Conservation (phyloP, 2,329 filamentous ascomycete species). For the Fragosphaeria purpurea region DNA sequence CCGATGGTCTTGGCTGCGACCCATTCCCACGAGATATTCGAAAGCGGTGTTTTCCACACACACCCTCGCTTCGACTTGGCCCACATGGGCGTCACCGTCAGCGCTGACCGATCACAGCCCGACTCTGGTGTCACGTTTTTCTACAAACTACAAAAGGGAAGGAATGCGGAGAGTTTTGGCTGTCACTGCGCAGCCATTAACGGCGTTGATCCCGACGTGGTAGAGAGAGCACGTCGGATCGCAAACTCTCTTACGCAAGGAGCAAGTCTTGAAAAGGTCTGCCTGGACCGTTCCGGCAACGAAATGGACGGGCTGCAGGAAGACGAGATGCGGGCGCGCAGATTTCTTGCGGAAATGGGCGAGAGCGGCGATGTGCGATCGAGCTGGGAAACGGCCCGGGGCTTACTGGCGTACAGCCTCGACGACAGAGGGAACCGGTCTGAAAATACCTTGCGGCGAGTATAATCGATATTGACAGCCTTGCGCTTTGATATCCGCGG, state of each 20-base stretch:
- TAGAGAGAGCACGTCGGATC: constrained; percentile 67
- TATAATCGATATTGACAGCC: no score
- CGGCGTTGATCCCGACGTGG: constrained; percentile 61
- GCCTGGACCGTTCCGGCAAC: constrained; percentile 52
- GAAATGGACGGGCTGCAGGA: constrained; percentile 58
- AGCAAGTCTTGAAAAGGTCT: constrained; percentile 66
- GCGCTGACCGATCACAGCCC: constrained; percentile 36
- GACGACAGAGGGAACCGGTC: no score
- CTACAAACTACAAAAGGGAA: constrained; percentile 58
- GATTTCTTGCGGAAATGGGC: constrained; percentile 35
- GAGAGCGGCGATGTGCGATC: background rate
- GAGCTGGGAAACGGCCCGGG: background rate
- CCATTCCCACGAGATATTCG: constrained; percentile 64
- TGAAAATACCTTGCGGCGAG: no score
- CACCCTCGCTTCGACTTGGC: constrained; percentile 45
- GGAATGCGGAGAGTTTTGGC: constrained; percentile 74
- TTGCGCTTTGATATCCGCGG: no score
- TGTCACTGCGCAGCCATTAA: constrained; percentile 79
- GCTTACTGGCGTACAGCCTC: background rate
- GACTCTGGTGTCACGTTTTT: constrained; percentile 63
- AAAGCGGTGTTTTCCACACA: constrained; percentile 45
- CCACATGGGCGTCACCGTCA: constrained; percentile 62
- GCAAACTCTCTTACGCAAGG: constrained; percentile 57
- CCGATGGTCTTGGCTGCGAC: constrained; percentile 54
- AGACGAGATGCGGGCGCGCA: constrained; percentile 52